These are phyloP conservation scores for Rehmannia glutinosa DNA, from an alignment of 257 asterid species.

Conservation along the genomic window DNA sequence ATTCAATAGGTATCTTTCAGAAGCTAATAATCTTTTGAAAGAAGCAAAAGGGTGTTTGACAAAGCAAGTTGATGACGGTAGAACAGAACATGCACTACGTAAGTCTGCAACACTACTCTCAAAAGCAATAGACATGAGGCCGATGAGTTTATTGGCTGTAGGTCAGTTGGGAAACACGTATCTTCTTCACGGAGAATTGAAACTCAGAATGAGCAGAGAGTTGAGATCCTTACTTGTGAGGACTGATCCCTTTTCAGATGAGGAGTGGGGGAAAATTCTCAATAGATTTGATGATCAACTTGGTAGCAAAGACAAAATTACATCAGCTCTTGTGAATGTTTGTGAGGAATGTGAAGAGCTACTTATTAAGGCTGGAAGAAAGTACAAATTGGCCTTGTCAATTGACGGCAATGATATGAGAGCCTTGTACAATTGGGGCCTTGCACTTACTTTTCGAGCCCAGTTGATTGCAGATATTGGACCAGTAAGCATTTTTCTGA, in stretches of 20 bases:
- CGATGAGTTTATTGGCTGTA: constrained; percentile 86
- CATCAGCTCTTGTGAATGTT: constrained; percentile 50
- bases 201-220: constrained; percentile 58
- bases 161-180: constrained; percentile 86
- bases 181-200: constrained; percentile 89
- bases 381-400: constrained; percentile 73
- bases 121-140: constrained; percentile 71
- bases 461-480: constrained; percentile 92
- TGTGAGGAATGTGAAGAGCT: constrained; percentile 92
- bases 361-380: constrained; percentile 79
- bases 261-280: constrained; percentile 28
- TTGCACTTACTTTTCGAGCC: constrained; percentile 81
- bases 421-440: constrained; percentile 93
- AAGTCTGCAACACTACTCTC: constrained; percentile 59
- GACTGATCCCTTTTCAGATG: constrained; percentile 24
- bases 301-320: constrained; percentile 37
- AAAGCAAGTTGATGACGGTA: constrained; percentile 31
- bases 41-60: constrained; percentile 58
- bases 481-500: constrained; percentile 55
- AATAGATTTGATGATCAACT: constrained; percentile 29
- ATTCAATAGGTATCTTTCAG: constrained; percentile 56
- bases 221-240: constrained; percentile 59
- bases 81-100: constrained; percentile 52
- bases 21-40: constrained; percentile 62
- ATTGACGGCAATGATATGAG: constrained; percentile 83